A percentile compares a stretch with the other conserved stretches of the same genome.
These are phyloP conservation scores for Penstemon eatonii DNA, from an alignment of 257 asterid genomes.

Conservation along the genomic window DNA sequence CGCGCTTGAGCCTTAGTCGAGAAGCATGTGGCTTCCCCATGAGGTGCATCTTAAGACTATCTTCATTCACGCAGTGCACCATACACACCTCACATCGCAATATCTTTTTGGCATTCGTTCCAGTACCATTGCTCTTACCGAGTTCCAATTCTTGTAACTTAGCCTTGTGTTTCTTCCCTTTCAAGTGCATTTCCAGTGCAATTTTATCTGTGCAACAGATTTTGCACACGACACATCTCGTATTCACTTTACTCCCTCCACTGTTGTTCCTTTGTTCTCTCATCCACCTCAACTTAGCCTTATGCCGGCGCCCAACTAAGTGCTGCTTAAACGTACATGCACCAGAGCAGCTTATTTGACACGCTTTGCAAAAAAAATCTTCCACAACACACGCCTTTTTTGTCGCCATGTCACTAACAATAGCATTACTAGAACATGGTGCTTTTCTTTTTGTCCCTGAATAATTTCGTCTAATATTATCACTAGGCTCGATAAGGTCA, in stretches of 20 bases:
- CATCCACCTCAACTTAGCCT: constrained; percentile 37
- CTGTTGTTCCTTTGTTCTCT: constrained; percentile 15
- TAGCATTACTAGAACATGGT: background rate
- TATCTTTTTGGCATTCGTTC: constrained; percentile 6
- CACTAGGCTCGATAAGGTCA: no score
- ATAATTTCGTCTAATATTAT: no score
- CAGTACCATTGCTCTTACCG: constrained; percentile 9
- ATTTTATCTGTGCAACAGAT: constrained; percentile 45
- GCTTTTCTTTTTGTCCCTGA: constrained; percentile 7
- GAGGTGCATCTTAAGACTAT: constrained; percentile 39
- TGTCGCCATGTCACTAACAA: background rate
- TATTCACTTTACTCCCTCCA: constrained; percentile 10
- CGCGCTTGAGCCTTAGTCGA: constrained; percentile 18
- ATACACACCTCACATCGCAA: constrained; percentile 47
- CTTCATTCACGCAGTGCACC: constrained; percentile 49
- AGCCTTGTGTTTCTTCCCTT: constrained; percentile 56
- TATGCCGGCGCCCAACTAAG: constrained; percentile 54
- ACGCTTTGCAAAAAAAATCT: constrained; percentile 38
- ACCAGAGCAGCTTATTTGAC: constrained; percentile 47
- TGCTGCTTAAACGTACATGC: constrained; percentile 36
- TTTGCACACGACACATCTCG: constrained; percentile 44
- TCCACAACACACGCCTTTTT: constrained; percentile 5
- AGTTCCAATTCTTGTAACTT: constrained; percentile 34
- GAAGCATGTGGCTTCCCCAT: constrained; percentile 45
- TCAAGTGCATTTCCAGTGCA: constrained; percentile 38